Conservation (phyloP, 805 yeast genomes). For the Debaryomyces castellii region DNA sequence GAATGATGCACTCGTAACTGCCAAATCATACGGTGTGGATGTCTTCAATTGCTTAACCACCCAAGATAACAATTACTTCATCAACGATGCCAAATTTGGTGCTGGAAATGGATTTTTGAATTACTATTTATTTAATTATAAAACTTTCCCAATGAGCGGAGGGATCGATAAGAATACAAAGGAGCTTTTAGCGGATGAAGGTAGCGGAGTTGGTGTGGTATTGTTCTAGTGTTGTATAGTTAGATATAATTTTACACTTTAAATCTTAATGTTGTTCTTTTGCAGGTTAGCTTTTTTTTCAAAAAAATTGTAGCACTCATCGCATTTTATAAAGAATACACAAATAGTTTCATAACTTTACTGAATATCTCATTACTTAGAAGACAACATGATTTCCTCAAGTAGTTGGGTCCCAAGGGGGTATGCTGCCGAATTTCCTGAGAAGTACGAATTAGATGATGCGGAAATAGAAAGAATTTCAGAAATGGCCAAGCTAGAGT, state of each 20-base stretch:
- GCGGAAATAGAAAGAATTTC: slow-evolving; percentile 90
- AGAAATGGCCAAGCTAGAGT: slow-evolving; percentile 78
- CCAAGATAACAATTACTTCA: slow-evolving; percentile 84
- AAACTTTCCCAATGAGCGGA: slow-evolving; percentile 75
- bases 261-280: not conserved
- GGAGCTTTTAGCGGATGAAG: slow-evolving; percentile 48
- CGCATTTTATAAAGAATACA: not conserved
- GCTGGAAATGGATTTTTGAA: slow-evolving; percentile 91
- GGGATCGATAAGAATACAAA: slow-evolving; percentile 64
- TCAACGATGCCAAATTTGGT: slow-evolving; percentile 84
- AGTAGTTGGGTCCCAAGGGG: slow-evolving; percentile 97
- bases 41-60: slow-evolving; percentile 92
- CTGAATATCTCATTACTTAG: not conserved
- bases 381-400: slow-evolving; percentile 73
- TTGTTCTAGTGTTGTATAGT: slow-evolving; percentile 53
- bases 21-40: slow-evolving; percentile 70
- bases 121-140: slow-evolving; percentile 89
- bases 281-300: not conserved
- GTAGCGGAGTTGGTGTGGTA: slow-evolving; percentile 89
- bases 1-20: slow-evolving; percentile 72
- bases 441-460: slow-evolving; percentile 82
- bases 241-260: slow-evolving; percentile 1
- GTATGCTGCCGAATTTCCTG: slow-evolving; percentile 89
- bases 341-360: not conserved
- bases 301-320: not conserved